phyloP scores from a whole-genome alignment of 768 basidiomycete genomes.

The Suillus clintonianus region DNA sequence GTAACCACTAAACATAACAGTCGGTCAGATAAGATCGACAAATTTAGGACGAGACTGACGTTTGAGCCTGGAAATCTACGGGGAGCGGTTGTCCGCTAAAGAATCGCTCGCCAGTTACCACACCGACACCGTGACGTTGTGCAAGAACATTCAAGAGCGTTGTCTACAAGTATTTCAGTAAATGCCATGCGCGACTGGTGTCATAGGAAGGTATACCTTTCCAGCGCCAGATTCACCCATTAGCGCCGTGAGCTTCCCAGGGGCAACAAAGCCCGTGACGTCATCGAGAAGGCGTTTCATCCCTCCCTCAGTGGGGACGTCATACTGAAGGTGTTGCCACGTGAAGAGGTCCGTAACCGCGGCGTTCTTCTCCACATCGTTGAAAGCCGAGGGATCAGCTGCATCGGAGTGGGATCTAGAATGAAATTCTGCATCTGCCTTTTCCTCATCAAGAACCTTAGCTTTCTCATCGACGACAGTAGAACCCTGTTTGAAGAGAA shows the following conservation, averaged over 20 bases:
- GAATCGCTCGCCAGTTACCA: slow-evolving; percentile 43
- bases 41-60: slow-evolving; percentile 26
- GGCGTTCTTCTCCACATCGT: not conserved
- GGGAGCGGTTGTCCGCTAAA: slow-evolving; percentile 47
- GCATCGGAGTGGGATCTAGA: not conserved
- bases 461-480: slow-evolving; percentile 7
- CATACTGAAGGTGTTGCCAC: slow-evolving; percentile 74
- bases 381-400: not conserved
- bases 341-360: slow-evolving; percentile 64
- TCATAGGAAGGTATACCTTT: slow-evolving; percentile 31
- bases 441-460: slow-evolving; percentile 32
- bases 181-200: not conserved
- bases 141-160: slow-evolving; percentile 53
- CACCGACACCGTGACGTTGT: slow-evolving; percentile 37
- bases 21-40: not conserved
- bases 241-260: slow-evolving; percentile 76
- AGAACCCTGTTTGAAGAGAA: slow-evolving; percentile 68
- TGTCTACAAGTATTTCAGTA: slow-evolving; percentile 39
- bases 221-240: slow-evolving; percentile 68
- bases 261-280: slow-evolving; percentile 78
- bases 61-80: slow-evolving; percentile 56
- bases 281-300: slow-evolving; percentile 63
- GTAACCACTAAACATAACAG: slow-evolving; percentile 60
- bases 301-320: slow-evolving; percentile 62
- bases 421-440: slow-evolving; percentile 9